A percentile compares a stretch with the other conserved stretches of the same genome.
These are phyloP conservation scores for Teratosphaeria destructans DNA, from an alignment of 2,329 filamentous ascomycete species.

Conservation along the genomic window DNA sequence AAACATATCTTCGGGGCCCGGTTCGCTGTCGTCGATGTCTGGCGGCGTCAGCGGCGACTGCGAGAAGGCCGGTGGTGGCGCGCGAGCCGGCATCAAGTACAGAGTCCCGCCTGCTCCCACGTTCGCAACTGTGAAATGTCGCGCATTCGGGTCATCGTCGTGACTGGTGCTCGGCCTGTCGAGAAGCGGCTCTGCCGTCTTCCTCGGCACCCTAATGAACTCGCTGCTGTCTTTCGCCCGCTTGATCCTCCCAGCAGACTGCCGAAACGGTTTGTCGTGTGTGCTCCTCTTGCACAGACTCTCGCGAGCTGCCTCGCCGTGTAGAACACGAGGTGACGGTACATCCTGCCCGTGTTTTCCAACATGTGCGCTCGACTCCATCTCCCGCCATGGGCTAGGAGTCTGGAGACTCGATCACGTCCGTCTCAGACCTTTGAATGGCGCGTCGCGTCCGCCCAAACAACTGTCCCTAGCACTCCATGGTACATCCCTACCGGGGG, in stretches of 20 bases:
- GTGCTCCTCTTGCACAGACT: constrained; percentile 3
- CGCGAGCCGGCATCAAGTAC: constrained; percentile 33
- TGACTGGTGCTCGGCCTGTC: constrained; percentile 5
- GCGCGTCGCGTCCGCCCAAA: not conserved
- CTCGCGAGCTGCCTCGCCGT: constrained; percentile 6
- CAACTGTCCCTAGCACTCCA: not conserved
- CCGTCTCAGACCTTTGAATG: not conserved
- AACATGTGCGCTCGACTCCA: constrained; percentile 16
- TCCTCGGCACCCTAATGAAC: constrained; percentile 10
- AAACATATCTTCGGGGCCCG: constrained; percentile 7
- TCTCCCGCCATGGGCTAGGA: constrained; percentile 12
- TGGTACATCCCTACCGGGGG: not conserved
- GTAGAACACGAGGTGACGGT: not conserved
- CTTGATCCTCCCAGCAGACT: constrained; percentile 10
- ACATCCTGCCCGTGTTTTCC: constrained; percentile 16
- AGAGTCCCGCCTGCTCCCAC: constrained; percentile 37
- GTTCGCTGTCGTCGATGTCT: constrained; percentile 13
- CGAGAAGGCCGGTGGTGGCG: constrained; percentile 10
- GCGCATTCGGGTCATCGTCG: constrained; percentile 15
- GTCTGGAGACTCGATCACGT: not conserved
- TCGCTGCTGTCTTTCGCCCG: constrained; percentile 13
- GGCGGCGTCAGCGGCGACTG: constrained; percentile 21
- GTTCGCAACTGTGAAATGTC: constrained; percentile 39
- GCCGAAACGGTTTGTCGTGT: not conserved
- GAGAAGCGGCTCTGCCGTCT: constrained; percentile 6